Conservation (phyloP, 106 monocot genomes). For the Gastrodia elata region DNA sequence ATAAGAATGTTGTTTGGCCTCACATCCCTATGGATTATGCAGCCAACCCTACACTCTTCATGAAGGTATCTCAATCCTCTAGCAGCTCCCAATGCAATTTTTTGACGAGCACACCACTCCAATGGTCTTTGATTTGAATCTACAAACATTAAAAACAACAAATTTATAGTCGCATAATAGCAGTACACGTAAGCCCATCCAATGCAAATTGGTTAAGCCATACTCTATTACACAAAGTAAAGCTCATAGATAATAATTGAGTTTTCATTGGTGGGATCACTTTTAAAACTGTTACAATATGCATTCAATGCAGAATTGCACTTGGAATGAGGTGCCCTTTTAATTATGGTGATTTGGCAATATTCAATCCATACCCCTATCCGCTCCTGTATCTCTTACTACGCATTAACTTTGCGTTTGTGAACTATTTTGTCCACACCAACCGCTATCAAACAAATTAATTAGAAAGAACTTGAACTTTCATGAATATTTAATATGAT, state of each 20-base stretch:
- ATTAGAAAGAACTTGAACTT: too few species aligned
- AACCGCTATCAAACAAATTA: not conserved
- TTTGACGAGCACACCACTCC: slow-evolving; percentile 81
- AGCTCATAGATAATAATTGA: not conserved
- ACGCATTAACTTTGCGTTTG: not conserved
- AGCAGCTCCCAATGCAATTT: slow-evolving; percentile 92
- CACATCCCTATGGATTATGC: slow-evolving; percentile 92
- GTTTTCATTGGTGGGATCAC: not conserved
- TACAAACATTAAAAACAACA: slow-evolving; percentile 17
- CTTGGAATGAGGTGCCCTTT: not conserved
- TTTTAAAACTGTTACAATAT: not conserved
- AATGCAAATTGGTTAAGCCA: not conserved
- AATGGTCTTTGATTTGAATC: slow-evolving; percentile 47
- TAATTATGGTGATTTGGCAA: not conserved
- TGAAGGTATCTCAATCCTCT: slow-evolving; percentile 88
- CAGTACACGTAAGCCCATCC: not conserved
- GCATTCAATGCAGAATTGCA: not conserved
- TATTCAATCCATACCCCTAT: too few species aligned
- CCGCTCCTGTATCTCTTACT: not conserved
- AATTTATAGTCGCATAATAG: not conserved
- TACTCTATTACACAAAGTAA: not conserved
- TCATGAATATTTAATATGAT: not conserved
- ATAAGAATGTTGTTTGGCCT: slow-evolving; percentile 94
- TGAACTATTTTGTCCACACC: not conserved
- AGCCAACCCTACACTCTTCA: slow-evolving; percentile 94